Base-by-base conservation (phyloP, 2,329 filamentous ascomycete species). In the Microdochium trichocladiopsis region DNA sequence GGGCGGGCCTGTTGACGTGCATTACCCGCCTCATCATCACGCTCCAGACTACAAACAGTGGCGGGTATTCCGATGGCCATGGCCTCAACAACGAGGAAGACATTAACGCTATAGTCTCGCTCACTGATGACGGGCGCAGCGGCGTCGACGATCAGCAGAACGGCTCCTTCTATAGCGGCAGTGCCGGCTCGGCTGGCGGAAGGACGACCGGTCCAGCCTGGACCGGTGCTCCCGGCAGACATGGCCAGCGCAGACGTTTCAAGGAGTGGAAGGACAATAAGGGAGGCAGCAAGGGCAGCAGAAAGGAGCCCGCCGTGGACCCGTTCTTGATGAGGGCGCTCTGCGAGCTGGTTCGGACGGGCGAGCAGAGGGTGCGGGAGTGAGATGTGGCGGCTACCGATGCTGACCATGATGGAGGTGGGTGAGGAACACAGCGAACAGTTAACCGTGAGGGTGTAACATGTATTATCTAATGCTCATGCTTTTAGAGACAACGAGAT, bases 1-100 rank as follows among this genome's bases (percentile, higher is more conserved):
- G 78, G 28, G 63, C 69, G 1, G 79, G 77, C 0, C 66, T 84
- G 18, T 66, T 73, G 45, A 69, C 67, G 45, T 83, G 79, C 60
- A 75, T 83, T 52, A 69, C 69, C 2, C 64, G 75, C 16, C 66
- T 83, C 2, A 72, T 82, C 1, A 67, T 72, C 2, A 80, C 78
- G 4, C 70, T 81, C 52, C 68, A 68, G 41, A 45, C 41, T 12
- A 45, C 41, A 8, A 21, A 18, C 18, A 45, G 6, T 12, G 10
- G 18, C 18, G 41, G 21, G 6, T 9, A 45, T 18, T 6, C 8
- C 28, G 14, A 31, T 31, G 8, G 8, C 14, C 28, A 45, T 23
- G 18, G 41, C n/a, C 9, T 6, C 36, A 18, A 41, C 16, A 23
- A 45, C n/a, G 41, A 45, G 18, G 41, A 8, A 14, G 14, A 23